Evolutionary conservation across 345 rosid genomes (phyloP), one percentile per base, ranked within the genome.

Genomic region (Salix suchowensis): DNA sequence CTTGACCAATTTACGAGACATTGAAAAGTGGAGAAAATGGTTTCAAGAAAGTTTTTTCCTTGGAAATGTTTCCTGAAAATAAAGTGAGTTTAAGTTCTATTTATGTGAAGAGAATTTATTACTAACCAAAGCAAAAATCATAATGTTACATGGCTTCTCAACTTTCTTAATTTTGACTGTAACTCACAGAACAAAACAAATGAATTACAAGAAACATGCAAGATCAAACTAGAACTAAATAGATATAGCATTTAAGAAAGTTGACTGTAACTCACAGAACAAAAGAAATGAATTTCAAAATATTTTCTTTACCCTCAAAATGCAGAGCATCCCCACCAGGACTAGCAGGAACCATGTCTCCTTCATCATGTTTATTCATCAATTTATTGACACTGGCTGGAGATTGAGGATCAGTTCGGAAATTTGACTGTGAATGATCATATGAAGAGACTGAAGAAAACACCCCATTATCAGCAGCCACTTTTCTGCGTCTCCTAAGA

Each of bases 401-500:
- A 58, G 85, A 79, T 32, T n/a, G 70, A 60, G 76, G 42, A 79
- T 71, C 77, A 24, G 71, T 11, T 52, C 19, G 81, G 28, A 46
- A 67, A 36, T 78, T 78, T 36, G 71, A 74, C 10, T 60, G 78
- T n/a, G 70, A 81, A 11, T 77, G 77, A 74, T 87, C 90, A 76
- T 77, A 75, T 9, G 87, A 77, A 24, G 90, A 80, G 78, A 79
- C 18, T 5, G 86, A 83, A 37, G 80, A 72, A 67, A 75, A 70
- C 82, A 76, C 79, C 67, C 68, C 81, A 65, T 13, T 65, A 68
- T 65, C 79, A 37, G 28, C 68, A 69, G 79, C 71, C 52, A 50
- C 60, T 81, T 82, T 88, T 79, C 79, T 82, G 40, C 85, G 85
- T 50, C 55, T 83, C 76, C 88, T 85, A 66, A 85, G 82, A 70